Evolutionary conservation across 108 stramenopile genomes (phyloP).

Genomic region (Stephanodiscus triporus): DNA sequence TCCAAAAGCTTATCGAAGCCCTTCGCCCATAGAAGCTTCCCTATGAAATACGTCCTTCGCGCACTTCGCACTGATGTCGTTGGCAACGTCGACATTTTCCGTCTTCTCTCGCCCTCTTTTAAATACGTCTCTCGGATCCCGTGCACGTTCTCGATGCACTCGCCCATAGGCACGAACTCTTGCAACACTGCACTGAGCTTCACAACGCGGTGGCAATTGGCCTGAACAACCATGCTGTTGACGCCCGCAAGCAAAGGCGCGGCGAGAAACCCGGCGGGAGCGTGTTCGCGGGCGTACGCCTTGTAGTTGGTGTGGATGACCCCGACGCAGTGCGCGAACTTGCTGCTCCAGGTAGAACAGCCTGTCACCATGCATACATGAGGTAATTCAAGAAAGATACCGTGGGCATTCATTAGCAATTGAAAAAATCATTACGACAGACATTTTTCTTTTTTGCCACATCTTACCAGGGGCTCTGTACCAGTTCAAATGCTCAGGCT

Average conservation of each 20-base stretch:
- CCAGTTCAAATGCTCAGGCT: constrained; percentile 90
- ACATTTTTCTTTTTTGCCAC: background rate
- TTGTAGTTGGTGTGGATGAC: constrained; percentile 90
- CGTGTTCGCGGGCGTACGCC: constrained; percentile 56
- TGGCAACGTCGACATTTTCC: background rate
- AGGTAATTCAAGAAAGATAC: background rate
- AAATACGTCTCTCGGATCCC: constrained; percentile 82
- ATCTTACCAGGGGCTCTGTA: constrained; percentile 65
- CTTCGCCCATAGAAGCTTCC: constrained; percentile 82
- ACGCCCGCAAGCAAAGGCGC: constrained; percentile 41
- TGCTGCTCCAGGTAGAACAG: constrained; percentile 68
- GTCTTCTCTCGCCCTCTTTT: constrained; percentile 35
- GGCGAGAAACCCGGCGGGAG: constrained; percentile 38
- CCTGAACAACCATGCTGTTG: constrained; percentile 57
- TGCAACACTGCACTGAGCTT: constrained; percentile 70
- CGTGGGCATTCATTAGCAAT: background rate
- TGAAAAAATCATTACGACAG: background rate
- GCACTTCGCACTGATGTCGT: background rate
- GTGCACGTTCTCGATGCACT: constrained; percentile 81
- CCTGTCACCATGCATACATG: background rate
- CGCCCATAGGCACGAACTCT: constrained; percentile 61
- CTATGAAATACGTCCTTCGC: constrained; percentile 74
- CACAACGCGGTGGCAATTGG: constrained; percentile 82
- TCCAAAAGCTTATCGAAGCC: constrained; percentile 73
- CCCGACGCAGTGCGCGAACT: constrained; percentile 85